A percentile compares a stretch with the other conserved stretches of the same genome.
Evolutionary conservation across 345 rosid genomes (phyloP).

Genomic region (Bruguiera gymnorhiza): DNA sequence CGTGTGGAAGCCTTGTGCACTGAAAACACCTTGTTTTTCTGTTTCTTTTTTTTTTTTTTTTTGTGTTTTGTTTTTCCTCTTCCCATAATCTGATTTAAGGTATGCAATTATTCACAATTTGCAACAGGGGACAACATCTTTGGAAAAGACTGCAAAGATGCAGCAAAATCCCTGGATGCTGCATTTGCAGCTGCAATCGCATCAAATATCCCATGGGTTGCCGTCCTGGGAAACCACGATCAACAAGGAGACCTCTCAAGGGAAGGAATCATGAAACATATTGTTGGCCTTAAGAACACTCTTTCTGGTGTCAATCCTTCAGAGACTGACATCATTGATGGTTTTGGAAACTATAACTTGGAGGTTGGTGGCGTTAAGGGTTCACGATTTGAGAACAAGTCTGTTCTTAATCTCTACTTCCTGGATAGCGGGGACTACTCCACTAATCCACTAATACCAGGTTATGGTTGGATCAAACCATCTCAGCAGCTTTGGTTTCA

Average conservation of each 20-base stretch:
- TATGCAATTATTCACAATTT: neutral
- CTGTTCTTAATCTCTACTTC: conserved; percentile 76
- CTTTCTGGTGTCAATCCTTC: conserved; percentile 68
- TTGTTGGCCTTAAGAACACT: conserved; percentile 57
- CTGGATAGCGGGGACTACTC: conserved; percentile 87
- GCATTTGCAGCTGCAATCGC: conserved; percentile 80
- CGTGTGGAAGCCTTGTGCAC: no score
- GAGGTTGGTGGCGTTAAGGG: conserved; percentile 69
- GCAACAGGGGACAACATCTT: conserved; percentile 70
- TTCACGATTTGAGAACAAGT: conserved; percentile 63
- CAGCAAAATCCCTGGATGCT: conserved; percentile 56
- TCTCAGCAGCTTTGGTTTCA: conserved; percentile 86
- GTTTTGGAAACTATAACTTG: conserved; percentile 90
- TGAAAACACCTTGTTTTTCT: neutral
- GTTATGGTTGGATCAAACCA: conserved; percentile 85
- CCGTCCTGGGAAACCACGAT: conserved; percentile 86
- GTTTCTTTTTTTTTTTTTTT: no score
- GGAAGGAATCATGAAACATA: conserved; percentile 77
- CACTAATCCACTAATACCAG: conserved; percentile 46
- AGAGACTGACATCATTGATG: conserved; percentile 52
- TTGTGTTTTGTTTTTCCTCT: neutral
- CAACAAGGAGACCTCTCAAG: conserved; percentile 76
- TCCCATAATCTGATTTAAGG: neutral
- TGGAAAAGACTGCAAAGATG: conserved; percentile 58
- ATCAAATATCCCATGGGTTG: conserved; percentile 81